Evolutionary conservation across 1,284 basidiomycete genomes (phyloP), one percentile per base, ranked within the genome.

Genomic region (Pterula multifida): DNA sequence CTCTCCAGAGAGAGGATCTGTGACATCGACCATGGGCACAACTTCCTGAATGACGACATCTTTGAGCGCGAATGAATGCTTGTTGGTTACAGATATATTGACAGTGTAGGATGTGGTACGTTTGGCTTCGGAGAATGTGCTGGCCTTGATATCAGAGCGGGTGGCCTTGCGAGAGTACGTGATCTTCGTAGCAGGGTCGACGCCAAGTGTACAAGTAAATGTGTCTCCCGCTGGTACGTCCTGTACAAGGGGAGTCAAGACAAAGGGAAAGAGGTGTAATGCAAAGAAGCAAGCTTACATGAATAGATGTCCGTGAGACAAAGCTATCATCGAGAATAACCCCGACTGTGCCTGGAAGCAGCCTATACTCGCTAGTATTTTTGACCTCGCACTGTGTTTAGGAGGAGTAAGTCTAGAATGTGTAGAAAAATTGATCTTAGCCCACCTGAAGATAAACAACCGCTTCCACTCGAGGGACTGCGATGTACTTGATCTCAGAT

Each of bases 161-260:
- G 62, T 63, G 22, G 64, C 60, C 21, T 61, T 64, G 48, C 74
- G 73, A 9, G 63, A 56, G 61, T 75, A 78, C 26, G 68, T 68
- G 35, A 80, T 65, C 51, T 71, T 67, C 35, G 73, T 64, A 1
- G 69, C 66, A 1, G 70, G 55, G 58, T 79, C 78, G 22, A 68
- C 63, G 19, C 78, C 78, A n/a, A 81, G 68, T 3, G 72, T 72
- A 60, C 76, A 78, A 24, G 62, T 60, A 63, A 81, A 79, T 13
- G 63, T 67, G 48, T 78, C 76, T 9, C 69, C 67, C 0, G 68
- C 67, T 52, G 67, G 67, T 46, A 76, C 66, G 49, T 74, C 69
- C 71, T 74, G 47, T 6, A 26, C 21, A 50, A 28, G 23, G 26
- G 11, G 46, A 25, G 28, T 17, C 28, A 3, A 39, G 26, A 39